These are phyloP conservation scores for Calocera viscosa DNA, from an alignment of 768 basidiomycete species.

Conservation along the genomic window DNA sequence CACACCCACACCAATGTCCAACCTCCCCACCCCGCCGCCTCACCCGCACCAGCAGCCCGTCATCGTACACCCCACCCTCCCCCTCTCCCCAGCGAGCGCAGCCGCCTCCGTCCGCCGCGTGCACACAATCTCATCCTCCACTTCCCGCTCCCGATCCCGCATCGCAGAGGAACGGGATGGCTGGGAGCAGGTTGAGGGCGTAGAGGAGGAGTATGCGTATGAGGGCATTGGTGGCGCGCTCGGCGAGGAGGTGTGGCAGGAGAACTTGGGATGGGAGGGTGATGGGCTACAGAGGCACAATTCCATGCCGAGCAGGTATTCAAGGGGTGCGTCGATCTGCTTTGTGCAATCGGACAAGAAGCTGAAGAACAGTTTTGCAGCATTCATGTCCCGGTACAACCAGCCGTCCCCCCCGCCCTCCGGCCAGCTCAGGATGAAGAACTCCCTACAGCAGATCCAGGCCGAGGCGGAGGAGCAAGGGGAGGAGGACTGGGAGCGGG, in stretches of 20 bases:
- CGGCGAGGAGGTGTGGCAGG: constrained; percentile 5
- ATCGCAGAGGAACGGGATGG: background rate
- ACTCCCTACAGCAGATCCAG: constrained; percentile 1
- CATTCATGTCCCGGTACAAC: background rate
- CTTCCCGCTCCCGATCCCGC: background rate
- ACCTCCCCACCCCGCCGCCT: background rate
- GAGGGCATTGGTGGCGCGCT: background rate
- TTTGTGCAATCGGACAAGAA: too few relatives aligned
- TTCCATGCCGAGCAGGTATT: background rate
- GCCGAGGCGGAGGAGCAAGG: constrained; percentile 6
- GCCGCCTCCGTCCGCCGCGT: constrained; percentile 4
- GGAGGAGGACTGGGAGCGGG: constrained; percentile 7
- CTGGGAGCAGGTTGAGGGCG: background rate
- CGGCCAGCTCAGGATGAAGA: constrained; percentile 6
- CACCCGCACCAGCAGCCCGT: too few relatives aligned
- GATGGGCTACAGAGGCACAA: constrained; percentile 6
- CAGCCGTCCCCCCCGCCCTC: background rate
- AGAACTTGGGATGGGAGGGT: constrained; percentile 4
- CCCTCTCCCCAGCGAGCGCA: background rate
- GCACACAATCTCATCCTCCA: constrained; percentile 4
- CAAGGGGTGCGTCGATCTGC: background rate
- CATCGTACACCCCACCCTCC: background rate
- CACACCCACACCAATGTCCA: background rate
- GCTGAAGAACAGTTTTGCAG: background rate
- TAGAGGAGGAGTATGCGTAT: constrained; percentile 6